Conservation (phyloP, 208 protist species). For the Trypanosoma boissoni region DNA sequence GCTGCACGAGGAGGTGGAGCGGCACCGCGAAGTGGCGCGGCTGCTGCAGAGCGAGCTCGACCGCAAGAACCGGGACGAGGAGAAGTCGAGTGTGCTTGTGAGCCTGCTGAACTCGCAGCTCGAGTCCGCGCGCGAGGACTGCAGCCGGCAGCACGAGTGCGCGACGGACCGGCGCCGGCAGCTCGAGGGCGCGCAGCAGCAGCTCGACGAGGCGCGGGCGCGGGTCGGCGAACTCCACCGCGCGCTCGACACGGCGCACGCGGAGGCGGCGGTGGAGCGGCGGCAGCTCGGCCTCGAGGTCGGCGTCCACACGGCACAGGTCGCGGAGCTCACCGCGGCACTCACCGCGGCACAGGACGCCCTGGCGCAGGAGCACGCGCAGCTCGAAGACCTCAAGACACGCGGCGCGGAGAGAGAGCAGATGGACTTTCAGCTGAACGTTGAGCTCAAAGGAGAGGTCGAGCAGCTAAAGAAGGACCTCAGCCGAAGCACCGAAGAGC, state of each 20-base stretch:
- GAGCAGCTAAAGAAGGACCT: conserved; percentile 71
- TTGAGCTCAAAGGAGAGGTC: conserved; percentile 65
- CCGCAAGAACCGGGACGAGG: conserved; percentile 67
- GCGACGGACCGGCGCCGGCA: conserved; percentile 39
- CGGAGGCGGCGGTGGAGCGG: conserved; percentile 57
- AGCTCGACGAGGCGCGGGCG: conserved; percentile 44
- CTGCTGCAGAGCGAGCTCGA: conserved; percentile 60
- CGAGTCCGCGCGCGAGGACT: conserved; percentile 72
- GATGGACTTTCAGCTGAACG: conserved; percentile 72
- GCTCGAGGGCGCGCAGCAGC: conserved; percentile 40
- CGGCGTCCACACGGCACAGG: conserved; percentile 65
- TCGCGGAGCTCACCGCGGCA: conserved; percentile 50
- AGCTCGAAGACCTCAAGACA: conserved; percentile 17
- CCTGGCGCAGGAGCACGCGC: conserved; percentile 36
- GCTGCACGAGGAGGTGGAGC: conserved; percentile 70
- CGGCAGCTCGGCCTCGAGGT: conserved; percentile 74
- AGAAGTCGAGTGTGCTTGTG: conserved; percentile 82
- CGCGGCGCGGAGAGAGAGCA: conserved; percentile 60
- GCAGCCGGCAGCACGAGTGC: conserved; percentile 59
- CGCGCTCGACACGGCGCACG: conserved; percentile 43
- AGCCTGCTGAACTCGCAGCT: conserved; percentile 84
- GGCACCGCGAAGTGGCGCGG: conserved; percentile 57
- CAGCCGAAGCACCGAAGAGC: conserved; percentile 40
- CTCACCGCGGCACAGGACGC: conserved; percentile 33
- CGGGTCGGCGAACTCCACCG: too few relatives aligned